Evolutionary conservation across 306 rosid species (phyloP).

Genomic region (Carpinus viminea): DNA sequence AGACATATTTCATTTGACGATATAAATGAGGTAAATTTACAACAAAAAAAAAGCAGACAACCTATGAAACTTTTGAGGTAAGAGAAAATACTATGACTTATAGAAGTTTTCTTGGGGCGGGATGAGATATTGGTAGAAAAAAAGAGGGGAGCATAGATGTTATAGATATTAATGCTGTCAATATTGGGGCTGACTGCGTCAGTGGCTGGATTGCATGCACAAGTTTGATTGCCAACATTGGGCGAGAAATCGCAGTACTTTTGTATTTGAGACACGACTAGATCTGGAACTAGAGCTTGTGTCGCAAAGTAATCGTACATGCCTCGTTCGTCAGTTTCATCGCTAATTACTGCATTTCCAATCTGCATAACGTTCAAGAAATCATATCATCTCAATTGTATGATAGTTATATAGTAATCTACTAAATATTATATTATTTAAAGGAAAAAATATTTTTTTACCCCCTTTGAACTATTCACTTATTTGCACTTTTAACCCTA

Average conservation of each 20-base stretch:
- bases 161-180: constrained; percentile 48
- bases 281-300: constrained; percentile 58
- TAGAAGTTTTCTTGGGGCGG: constrained; percentile 49
- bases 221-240: not conserved
- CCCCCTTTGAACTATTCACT: too few relatives aligned
- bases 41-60: too few relatives aligned
- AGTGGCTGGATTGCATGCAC: constrained; percentile 31
- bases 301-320: constrained; percentile 57
- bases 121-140: constrained; percentile 39
- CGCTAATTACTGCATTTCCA: constrained; percentile 76
- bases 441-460: not conserved
- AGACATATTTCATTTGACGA: not conserved
- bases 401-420: too few relatives aligned
- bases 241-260: constrained; percentile 50
- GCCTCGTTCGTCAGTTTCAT: constrained; percentile 56
- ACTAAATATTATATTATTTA: too few relatives aligned
- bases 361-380: constrained; percentile 36
- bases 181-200: not conserved
- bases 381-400: too few relatives aligned
- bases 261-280: constrained; percentile 17
- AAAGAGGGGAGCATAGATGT: constrained; percentile 65
- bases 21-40: too few relatives aligned
- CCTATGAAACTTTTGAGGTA: too few relatives aligned
- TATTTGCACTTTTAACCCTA: too few relatives aligned
- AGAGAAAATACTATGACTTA: constrained; percentile 25